Evolutionary conservation across 1,139 yeast genomes (phyloP), one percentile per base, ranked within the genome.

Genomic region (Magnusiomyces ingens): DNA sequence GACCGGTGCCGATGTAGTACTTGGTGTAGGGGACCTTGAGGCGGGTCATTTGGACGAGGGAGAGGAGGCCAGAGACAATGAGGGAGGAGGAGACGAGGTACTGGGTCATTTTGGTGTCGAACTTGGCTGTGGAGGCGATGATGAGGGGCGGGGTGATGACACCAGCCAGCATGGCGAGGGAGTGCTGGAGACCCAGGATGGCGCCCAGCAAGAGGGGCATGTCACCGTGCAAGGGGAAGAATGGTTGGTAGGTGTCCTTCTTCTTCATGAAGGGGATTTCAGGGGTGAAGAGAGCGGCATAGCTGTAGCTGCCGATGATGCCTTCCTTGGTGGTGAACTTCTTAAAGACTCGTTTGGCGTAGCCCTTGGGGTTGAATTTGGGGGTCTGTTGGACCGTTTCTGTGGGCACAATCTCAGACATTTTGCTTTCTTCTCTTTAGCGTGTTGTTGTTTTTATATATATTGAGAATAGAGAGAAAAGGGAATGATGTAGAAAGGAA

Each of bases 101-200:
- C 63, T 86, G 84, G 50, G 80, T 77, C 18, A 72, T 58, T 2
- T 69, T 76, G 18, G 72, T 59, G 35, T 69, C 70, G 54, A 89
- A 74, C 67, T 85, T 76, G 21, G 91, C 90, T 22, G 78, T 70
- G 10, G 73, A 63, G 0, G 90, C 73, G 50, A 86, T 84, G 61
- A 87, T 74, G 55, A 88, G 71, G 1, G 96, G 94, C 3, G 96
- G 95, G n/a, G 95, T 75, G 44, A 85, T 85, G 50, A 90, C 80
- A 63, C 96, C 96, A 10, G 95, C 96, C 71, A 90, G 72, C 95
- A 89, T 87, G 45, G 96, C 84, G 60, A 90, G 72, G 1, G 95
- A 75, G 67, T 90, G 97, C 71, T 89, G 96, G 60, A 90, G 76
- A 15, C 96, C 96, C 47, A 90, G 76, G 5, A 89, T 60, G 52